These are phyloP conservation scores for Picochlorum sp. DNA, from an alignment of 139 green algal species.

Conservation along the genomic window DNA sequence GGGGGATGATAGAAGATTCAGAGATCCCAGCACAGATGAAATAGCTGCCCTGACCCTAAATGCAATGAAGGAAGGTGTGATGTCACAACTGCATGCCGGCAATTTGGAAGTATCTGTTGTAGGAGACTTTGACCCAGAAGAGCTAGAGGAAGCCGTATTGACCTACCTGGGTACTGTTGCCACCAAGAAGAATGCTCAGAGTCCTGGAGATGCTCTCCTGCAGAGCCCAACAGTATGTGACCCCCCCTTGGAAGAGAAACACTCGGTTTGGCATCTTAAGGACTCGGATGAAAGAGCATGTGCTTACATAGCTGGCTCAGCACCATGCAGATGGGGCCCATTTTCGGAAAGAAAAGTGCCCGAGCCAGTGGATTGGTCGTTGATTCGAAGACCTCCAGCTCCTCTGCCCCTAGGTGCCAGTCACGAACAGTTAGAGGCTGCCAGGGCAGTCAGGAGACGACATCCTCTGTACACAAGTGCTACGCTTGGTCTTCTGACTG, in stretches of 20 bases:
- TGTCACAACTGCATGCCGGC: conserved; percentile 48
- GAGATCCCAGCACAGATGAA: conserved; percentile 68
- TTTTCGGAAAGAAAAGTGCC: conserved; percentile 22
- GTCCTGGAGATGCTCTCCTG: not conserved
- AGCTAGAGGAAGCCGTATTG: conserved; percentile 23
- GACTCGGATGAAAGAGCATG: conserved; percentile 85
- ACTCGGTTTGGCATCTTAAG: conserved; percentile 62
- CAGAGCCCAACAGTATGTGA: conserved; percentile 12
- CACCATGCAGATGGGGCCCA: conserved; percentile 72
- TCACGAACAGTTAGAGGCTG: conserved; percentile 3
- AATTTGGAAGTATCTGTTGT: conserved; percentile 70
- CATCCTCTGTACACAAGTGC: conserved; percentile 82
- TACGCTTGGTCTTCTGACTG: conserved; percentile 63
- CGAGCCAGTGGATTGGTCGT: not conserved
- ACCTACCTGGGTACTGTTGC: conserved; percentile 61
- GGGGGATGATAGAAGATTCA: conserved; percentile 61
- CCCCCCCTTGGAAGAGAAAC: conserved; percentile 27
- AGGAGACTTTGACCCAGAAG: conserved; percentile 77
- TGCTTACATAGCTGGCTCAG: conserved; percentile 80
- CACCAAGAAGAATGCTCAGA: not conserved
- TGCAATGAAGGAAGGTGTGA: conserved; percentile 47
- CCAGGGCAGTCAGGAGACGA: conserved; percentile 32
- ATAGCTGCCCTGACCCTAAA: conserved; percentile 79
- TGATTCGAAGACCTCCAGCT: conserved; percentile 10
- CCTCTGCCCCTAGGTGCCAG: not conserved